phyloP scores from a whole-genome alignment of 805 yeast species.

The Middelhovenomyces tepae region DNA sequence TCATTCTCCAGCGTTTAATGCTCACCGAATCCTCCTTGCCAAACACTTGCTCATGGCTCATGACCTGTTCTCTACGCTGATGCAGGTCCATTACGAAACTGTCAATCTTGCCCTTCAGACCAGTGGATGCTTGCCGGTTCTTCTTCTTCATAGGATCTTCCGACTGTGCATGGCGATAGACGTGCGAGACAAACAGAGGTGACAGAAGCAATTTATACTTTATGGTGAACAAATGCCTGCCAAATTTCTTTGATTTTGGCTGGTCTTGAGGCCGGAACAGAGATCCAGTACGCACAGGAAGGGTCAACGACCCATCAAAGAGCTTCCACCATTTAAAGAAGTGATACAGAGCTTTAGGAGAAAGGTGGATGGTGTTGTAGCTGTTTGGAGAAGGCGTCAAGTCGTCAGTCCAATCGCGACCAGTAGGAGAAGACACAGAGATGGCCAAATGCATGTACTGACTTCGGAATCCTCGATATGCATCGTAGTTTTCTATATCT shows the following conservation, averaged over 20 bases:
- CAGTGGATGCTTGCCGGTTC: constrained; percentile 42
- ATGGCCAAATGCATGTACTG: constrained; percentile 71
- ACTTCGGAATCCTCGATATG: constrained; percentile 72
- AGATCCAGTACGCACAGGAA: constrained; percentile 71
- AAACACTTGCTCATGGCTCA: constrained; percentile 7
- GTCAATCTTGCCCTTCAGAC: constrained; percentile 56
- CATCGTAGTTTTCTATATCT: constrained; percentile 54
- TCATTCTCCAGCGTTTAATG: constrained; percentile 39
- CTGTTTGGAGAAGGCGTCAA: constrained; percentile 16
- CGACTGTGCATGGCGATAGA: constrained; percentile 40
- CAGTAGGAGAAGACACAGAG: constrained; percentile 38
- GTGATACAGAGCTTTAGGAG: constrained; percentile 58
- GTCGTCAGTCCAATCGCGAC: constrained; percentile 11
- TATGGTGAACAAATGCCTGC: constrained; percentile 64
- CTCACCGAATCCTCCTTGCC: constrained; percentile 14
- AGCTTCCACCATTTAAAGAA: constrained; percentile 82
- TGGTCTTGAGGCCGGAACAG: constrained; percentile 45
- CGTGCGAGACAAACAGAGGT: constrained; percentile 69
- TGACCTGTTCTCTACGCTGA: constrained; percentile 40
- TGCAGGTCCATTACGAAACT: constrained; percentile 57
- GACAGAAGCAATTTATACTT: constrained; percentile 67
- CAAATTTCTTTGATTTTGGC: constrained; percentile 44
- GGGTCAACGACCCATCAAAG: constrained; percentile 67
- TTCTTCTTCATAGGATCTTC: constrained; percentile 31
- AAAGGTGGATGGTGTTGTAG: constrained; percentile 67